These are phyloP conservation scores for Triangularia verruculosa DNA, from an alignment of 2,329 filamentous ascomycete species.

Conservation along the genomic window DNA sequence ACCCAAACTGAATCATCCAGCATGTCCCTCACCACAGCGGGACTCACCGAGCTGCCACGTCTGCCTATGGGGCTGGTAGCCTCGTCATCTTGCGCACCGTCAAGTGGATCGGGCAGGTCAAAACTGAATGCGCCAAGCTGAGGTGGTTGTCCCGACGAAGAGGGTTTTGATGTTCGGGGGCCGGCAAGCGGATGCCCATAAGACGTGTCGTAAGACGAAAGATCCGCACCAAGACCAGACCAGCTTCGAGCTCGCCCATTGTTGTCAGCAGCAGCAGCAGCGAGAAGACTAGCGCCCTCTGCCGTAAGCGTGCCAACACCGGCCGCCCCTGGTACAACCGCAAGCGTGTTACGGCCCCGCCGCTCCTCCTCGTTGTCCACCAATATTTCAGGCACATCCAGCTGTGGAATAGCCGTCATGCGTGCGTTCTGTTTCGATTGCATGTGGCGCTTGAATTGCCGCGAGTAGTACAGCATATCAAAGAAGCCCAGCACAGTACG, in stretches of 20 bases:
- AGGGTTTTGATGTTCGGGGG: constrained; percentile 45
- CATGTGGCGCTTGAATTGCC: constrained; percentile 73
- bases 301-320: neutral
- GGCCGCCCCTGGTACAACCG: neutral
- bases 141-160: constrained; percentile 35
- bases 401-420: constrained; percentile 73
- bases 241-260: constrained; percentile 30
- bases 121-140: constrained; percentile 58
- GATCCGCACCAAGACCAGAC: constrained; percentile 42
- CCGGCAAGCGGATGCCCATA: constrained; percentile 52
- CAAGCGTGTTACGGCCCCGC: constrained; percentile 25
- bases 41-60: constrained; percentile 67
- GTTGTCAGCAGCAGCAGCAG: constrained; percentile 6
- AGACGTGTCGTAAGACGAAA: constrained; percentile 42
- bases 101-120: constrained; percentile 47
- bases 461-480: constrained; percentile 84
- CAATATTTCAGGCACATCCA: constrained; percentile 84
- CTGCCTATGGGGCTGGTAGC: constrained; percentile 47
- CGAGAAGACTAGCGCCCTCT: neutral
- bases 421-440: constrained; percentile 70
- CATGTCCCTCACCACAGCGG: constrained; percentile 76
- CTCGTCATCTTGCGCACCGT: constrained; percentile 24
- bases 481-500: constrained; percentile 93
- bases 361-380: constrained; percentile 72
- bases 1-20: constrained; percentile 91